A percentile compares a stretch with the other conserved stretches of the same genome.
These are phyloP conservation scores for Barnettozyma sucrosica DNA, from an alignment of 805 yeast species.

Conservation along the genomic window DNA sequence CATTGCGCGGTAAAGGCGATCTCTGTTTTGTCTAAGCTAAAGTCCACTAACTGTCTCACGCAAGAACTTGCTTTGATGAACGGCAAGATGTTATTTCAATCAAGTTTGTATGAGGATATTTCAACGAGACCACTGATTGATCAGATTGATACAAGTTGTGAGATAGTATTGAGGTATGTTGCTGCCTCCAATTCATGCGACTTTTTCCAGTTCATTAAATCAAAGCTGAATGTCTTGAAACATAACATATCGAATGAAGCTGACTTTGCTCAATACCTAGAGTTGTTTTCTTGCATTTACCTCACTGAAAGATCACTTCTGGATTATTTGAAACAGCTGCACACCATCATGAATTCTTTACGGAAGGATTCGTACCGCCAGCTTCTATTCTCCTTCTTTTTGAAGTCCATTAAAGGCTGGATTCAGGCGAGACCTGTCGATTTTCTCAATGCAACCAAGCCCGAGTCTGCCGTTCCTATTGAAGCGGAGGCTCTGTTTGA, in stretches of 20 bases:
- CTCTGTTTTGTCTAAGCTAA: constrained; percentile 26
- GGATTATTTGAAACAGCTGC: constrained; percentile 35
- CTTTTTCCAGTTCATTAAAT: constrained; percentile 31
- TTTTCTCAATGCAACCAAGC: constrained; percentile 27
- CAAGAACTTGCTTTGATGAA: constrained; percentile 29
- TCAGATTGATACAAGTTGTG: constrained; percentile 34
- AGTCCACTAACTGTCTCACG: constrained; percentile 28
- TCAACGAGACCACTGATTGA: constrained; percentile 23
- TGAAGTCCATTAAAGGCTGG: constrained; percentile 46
- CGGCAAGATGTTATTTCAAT: constrained; percentile 15
- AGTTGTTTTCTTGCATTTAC: constrained; percentile 39
- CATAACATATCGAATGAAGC: constrained; percentile 33
- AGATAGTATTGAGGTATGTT: constrained; percentile 37
- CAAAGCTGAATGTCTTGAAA: constrained; percentile 26
- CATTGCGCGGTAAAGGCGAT: constrained; percentile 26
- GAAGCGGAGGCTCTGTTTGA: constrained; percentile 35
- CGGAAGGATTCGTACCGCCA: constrained; percentile 42
- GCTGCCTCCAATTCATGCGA: constrained; percentile 47
- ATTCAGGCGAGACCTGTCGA: constrained; percentile 43
- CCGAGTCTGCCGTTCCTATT: constrained; percentile 18
- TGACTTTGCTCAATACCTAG: constrained; percentile 38
- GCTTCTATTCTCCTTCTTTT: constrained; percentile 38
- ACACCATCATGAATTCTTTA: constrained; percentile 31
- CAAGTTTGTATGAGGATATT: constrained; percentile 18
- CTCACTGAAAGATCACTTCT: constrained; percentile 33